These are phyloP conservation scores for Malus hybrid DNA, from an alignment of 331 rosid genomes.

Conservation along the genomic window DNA sequence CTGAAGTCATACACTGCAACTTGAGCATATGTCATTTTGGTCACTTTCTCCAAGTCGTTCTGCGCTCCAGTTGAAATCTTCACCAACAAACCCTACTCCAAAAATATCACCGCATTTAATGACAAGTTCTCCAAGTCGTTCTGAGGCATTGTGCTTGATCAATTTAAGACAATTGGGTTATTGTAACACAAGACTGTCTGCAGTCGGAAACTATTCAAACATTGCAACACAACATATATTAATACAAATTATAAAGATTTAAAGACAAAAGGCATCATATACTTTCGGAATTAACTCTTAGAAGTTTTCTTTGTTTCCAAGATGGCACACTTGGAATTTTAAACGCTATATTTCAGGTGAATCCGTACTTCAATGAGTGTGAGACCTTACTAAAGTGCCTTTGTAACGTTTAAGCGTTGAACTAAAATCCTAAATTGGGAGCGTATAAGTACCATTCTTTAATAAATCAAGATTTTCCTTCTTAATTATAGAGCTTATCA, in stretches of 20 bases:
- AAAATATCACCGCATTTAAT: neutral
- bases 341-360: neutral
- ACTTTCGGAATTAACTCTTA: neutral
- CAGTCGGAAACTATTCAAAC: neutral
- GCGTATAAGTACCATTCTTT: neutral
- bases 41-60: constrained; percentile 46
- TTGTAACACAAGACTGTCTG: neutral
- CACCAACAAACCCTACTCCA: constrained; percentile 29
- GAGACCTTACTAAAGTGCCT: neutral
- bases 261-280: neutral
- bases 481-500: neutral
- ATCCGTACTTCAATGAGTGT: neutral
- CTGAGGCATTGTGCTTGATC: neutral
- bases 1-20: constrained; percentile 43
- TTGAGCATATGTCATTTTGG: constrained; percentile 42
- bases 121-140: neutral
- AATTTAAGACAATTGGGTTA: neutral
- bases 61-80: constrained; percentile 40
- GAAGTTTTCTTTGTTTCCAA: neutral
- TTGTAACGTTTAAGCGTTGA: neutral
- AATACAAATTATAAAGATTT: neutral
- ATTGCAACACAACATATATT: neutral
- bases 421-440: neutral
- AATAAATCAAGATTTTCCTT: neutral
- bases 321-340: neutral